These are phyloP conservation scores for Neurospora tetrasperma DNA, from an alignment of 495 filamentous ascomycete species.

Conservation along the genomic window DNA sequence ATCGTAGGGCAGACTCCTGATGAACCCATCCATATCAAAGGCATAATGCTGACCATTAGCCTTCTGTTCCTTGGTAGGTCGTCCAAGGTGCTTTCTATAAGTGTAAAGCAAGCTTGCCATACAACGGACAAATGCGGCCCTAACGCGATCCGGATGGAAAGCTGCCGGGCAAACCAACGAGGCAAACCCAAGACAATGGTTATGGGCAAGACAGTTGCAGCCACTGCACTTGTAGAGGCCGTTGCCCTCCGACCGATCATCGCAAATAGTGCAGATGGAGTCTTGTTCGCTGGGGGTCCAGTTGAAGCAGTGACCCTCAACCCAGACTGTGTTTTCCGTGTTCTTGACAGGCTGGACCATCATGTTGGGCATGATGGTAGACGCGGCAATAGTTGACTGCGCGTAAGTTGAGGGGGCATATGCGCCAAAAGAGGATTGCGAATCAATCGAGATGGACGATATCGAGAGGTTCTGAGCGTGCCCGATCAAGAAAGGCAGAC, in stretches of 20 bases:
- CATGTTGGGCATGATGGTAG: constrained; percentile 90
- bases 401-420: constrained; percentile 96
- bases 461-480: constrained; percentile 76
- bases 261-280: constrained; percentile 72
- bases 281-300: constrained; percentile 57
- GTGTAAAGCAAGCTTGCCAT: constrained; percentile 93
- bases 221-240: constrained; percentile 77
- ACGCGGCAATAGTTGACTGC: constrained; percentile 94
- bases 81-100: constrained; percentile 73
- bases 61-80: constrained; percentile 73
- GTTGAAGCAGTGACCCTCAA: constrained; percentile 87
- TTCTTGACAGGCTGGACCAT: constrained; percentile 75
- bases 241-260: constrained; percentile 75
- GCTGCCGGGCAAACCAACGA: constrained; percentile 81
- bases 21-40: constrained; percentile 91
- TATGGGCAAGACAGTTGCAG: constrained; percentile 69
- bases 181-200: constrained; percentile 68
- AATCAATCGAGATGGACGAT: constrained; percentile 68
- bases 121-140: constrained; percentile 88
- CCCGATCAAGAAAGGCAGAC: constrained; percentile 67
- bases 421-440: constrained; percentile 57
- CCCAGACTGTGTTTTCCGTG: constrained; percentile 79
- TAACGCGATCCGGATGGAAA: constrained; percentile 82
- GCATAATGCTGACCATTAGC: constrained; percentile 76
- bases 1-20: constrained; percentile 81